Evolutionary conservation across 1,139 yeast genomes (phyloP), one percentile per base, ranked within the genome.

Genomic region (Candida dubliniensis): DNA sequence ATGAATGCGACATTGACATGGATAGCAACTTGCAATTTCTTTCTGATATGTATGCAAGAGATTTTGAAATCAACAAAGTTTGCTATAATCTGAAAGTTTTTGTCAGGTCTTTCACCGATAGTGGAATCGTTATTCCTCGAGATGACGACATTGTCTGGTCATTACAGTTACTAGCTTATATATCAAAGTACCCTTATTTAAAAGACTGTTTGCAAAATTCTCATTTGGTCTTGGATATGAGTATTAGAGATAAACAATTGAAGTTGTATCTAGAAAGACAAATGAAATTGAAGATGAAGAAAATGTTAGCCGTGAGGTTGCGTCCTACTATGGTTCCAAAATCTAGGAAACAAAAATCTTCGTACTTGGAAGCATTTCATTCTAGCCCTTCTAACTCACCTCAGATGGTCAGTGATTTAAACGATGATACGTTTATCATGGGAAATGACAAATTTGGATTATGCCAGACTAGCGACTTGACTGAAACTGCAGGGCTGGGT

Each of bases 141-240:
- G 96, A 88, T 51, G 97, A 91, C 59, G 99, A 93, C 60, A 87
- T 93, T 26, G 83, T 89, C 31, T 90, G 97, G 96, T 86, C 96
- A 5, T 72, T 93, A 44, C 98, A 93, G 64, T 74, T 93, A 30
- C 67, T 93, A 45, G 98, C 98, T 14, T 93, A 90, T 63, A 87
- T 91, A 40, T 89, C 98, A 8, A 93, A 93, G 62, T 91, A 91
- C 59, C 86, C 97, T 1, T 77, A 82, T 47, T 70, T 91, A 60
- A 87, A 91, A 57, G 84, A 82, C 40, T 74, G 75, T 34, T 70
- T 93, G 43, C 95, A 90, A 53, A 78, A 78, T 43, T 83, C 96
- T 4, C 87, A 86, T 61, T 63, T 79, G 44, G 74, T 78, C 8
- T 67, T 71, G 38, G 82, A 80, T 47, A 69, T 79, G 74, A 76